Conservation (phyloP, 345 rosid species). For the Eucalyptus marginata region DNA sequence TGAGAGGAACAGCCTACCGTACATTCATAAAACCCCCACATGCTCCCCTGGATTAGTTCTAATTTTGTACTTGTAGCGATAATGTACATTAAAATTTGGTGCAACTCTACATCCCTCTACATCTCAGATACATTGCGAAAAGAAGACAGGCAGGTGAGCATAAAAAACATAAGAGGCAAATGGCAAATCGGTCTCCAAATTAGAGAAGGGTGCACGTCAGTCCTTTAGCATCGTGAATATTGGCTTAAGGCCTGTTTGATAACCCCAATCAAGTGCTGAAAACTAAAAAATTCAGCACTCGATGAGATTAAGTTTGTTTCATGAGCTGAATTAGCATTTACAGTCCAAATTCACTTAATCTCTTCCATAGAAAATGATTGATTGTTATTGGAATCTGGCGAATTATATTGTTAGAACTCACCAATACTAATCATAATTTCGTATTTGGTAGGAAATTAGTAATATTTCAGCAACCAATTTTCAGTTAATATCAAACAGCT, state of each 20-base stretch:
- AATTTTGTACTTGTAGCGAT: not conserved
- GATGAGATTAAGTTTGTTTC: not conserved
- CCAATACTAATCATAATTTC: not conserved
- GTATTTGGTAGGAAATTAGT: not conserved
- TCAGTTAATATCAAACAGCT: too few species aligned
- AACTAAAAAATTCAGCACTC: not conserved
- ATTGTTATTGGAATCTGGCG: not conserved
- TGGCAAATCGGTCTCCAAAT: not conserved
- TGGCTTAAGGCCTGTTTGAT: not conserved
- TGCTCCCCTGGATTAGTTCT: not conserved
- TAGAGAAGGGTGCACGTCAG: not conserved
- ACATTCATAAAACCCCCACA: not conserved
- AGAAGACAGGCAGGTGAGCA: not conserved
- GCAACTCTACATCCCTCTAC: not conserved
- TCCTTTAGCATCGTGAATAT: not conserved
- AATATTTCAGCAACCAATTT: not conserved
- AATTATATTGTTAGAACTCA: not conserved
- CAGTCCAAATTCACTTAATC: not conserved
- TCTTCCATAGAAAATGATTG: not conserved
- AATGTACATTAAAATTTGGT: not conserved
- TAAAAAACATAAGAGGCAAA: not conserved
- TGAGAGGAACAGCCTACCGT: conserved; percentile 84
- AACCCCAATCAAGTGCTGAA: not conserved
- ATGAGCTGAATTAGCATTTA: not conserved
- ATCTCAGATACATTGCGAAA: not conserved